Evolutionary conservation across 345 rosid genomes (phyloP).

Genomic region (Streptanthus diversifolius): DNA sequence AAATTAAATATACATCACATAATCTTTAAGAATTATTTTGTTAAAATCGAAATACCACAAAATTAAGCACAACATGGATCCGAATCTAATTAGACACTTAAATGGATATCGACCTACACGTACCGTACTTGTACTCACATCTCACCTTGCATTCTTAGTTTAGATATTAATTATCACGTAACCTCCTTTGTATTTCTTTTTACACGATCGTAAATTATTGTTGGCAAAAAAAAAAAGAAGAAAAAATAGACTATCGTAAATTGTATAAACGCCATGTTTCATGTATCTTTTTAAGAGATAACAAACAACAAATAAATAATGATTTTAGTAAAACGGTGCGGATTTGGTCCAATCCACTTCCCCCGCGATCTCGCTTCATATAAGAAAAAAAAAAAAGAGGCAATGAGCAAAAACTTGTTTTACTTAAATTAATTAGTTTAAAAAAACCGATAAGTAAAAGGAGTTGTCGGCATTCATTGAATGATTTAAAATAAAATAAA

Average conservation of each 20-base stretch:
- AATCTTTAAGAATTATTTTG: too few relatives aligned
- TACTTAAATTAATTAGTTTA: too few relatives aligned
- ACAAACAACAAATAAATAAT: neutral
- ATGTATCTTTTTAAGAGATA: neutral
- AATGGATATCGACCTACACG: neutral
- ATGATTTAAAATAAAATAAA: neutral
- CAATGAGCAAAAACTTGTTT: too few relatives aligned
- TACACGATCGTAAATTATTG: neutral
- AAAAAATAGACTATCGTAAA: neutral
- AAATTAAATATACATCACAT: too few relatives aligned
- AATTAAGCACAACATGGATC: too few relatives aligned
- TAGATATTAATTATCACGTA: neutral
- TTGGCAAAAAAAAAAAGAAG: too few relatives aligned
- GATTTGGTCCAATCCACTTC: slow-evolving; percentile 10
- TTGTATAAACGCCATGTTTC: neutral
- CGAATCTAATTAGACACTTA: neutral
- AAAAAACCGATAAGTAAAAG: neutral
- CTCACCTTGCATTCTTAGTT: neutral
- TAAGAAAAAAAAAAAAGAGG: neutral
- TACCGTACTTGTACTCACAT: neutral
- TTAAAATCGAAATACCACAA: too few relatives aligned
- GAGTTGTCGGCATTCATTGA: neutral
- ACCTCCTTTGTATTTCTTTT: neutral
- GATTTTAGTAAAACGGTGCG: slow-evolving; percentile 12
- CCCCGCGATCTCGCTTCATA: slow-evolving; percentile 36